These are phyloP conservation scores for Penicillium antarcticum DNA, from an alignment of 495 filamentous ascomycete genomes.

Conservation along the genomic window DNA sequence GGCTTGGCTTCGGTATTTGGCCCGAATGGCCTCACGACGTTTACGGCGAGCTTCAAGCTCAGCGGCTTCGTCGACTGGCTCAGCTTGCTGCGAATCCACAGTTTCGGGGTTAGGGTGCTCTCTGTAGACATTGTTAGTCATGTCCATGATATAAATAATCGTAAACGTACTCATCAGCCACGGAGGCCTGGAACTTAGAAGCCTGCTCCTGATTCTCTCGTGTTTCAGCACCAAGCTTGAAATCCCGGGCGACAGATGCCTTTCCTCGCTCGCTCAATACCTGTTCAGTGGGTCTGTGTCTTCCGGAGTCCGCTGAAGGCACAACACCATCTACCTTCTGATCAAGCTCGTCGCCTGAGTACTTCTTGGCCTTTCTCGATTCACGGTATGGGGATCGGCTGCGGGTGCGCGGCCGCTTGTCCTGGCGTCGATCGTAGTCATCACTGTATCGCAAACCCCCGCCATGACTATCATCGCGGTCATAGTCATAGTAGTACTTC, in stretches of 20 bases:
- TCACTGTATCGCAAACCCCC: conserved; percentile 51
- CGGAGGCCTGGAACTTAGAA: conserved; percentile 17
- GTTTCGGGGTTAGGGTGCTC: conserved; percentile 10
- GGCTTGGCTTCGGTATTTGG: conserved; percentile 71
- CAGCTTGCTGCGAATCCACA: conserved; percentile 30
- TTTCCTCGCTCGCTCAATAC: conserved; percentile 67
- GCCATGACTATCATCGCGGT: conserved; percentile 52
- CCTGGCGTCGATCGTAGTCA: conserved; percentile 53
- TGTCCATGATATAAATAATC: not conserved
- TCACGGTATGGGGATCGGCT: conserved; percentile 56
- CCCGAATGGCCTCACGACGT: conserved; percentile 82
- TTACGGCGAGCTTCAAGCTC: conserved; percentile 84
- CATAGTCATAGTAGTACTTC: conserved; percentile 62
- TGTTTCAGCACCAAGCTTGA: conserved; percentile 65
- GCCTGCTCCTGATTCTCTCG: conserved; percentile 56
- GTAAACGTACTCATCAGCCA: conserved; percentile 43
- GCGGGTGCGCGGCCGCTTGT: conserved; percentile 64
- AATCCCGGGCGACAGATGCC: conserved; percentile 51
- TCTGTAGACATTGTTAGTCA: conserved; percentile 13
- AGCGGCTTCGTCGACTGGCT: conserved; percentile 69
- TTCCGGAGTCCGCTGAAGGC: conserved; percentile 21
- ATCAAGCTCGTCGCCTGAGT: conserved; percentile 36
- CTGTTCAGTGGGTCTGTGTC: conserved; percentile 48
- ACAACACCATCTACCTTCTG: conserved; percentile 15
- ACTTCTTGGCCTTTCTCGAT: conserved; percentile 40